A percentile compares a stretch with the other conserved stretches of the same genome.
phyloP scores from a whole-genome alignment of 2,329 filamentous ascomycete genomes.

The Phaeomoniella chlamydospora region DNA sequence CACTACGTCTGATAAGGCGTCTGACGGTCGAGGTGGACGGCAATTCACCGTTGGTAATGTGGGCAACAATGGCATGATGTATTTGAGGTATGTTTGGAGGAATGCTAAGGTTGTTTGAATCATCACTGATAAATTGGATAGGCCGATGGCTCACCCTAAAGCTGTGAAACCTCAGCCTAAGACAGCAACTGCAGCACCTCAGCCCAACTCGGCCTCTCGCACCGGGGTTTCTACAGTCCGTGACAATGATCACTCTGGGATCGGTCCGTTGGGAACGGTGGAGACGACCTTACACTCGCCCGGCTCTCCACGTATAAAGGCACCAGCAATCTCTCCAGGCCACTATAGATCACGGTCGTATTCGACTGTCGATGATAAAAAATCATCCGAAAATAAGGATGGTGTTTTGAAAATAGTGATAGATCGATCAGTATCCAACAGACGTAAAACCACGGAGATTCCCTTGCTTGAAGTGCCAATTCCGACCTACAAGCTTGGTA shows the following conservation, averaged over 20 bases:
- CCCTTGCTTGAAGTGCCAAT: constrained; percentile 61
- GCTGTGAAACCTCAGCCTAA: background rate
- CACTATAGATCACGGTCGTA: constrained; percentile 59
- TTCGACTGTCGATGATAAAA: constrained; percentile 57
- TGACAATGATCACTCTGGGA: background rate
- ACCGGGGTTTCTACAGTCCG: background rate
- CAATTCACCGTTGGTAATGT: constrained; percentile 73
- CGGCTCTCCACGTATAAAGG: constrained; percentile 8
- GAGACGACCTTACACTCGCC: background rate
- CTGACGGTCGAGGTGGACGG: constrained; percentile 48
- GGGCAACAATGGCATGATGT: constrained; percentile 70
- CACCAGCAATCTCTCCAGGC: constrained; percentile 12
- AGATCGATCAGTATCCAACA: constrained; percentile 50
- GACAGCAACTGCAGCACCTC: too few species aligned
- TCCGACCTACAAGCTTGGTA: constrained; percentile 71
- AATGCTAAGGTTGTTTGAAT: too few species aligned
- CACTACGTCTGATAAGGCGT: constrained; percentile 43
- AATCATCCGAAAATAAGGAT: constrained; percentile 27
- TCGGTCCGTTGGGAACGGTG: background rate
- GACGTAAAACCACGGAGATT: constrained; percentile 45
- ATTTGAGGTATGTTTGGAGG: constrained; percentile 60
- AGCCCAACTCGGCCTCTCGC: too few species aligned
- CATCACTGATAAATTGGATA: background rate
- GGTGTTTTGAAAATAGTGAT: constrained; percentile 71
- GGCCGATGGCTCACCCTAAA: background rate